Base-by-base conservation (phyloP, 1,139 yeast species). In the Debaryomycetaceae sp. region DNA sequence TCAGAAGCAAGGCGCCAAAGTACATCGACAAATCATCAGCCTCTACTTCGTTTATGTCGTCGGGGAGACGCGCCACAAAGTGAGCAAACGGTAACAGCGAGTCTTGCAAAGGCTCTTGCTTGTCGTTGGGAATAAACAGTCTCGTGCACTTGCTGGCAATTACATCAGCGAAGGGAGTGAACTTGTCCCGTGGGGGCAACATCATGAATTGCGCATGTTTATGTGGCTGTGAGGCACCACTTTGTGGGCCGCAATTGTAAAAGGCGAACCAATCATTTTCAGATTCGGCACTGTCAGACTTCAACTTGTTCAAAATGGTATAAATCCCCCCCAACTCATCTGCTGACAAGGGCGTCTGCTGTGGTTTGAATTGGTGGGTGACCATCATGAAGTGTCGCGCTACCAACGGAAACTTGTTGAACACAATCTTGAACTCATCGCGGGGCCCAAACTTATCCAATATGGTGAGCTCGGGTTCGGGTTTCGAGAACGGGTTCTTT, bases 171-270 rank as follows among this genome's bases (percentile, higher is more conserved):
- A 72, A 81, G 3, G 85, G 72, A 1, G 51, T 54, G 49, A 78
- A 80, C 2, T 34, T 36, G 2, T 43, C 42, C 21, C 66, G 57
- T 8, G 57, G 53, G 2, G 96, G 94, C 27, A 84, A 59, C 21
- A 77, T 69, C 70, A 91, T 64, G 53, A 89, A 79, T 56, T 91
- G 98, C 38, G 89, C 57, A 58, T 91, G 98, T 48, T 85, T 85
- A 58, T 91, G 98, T 29, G 86, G 82, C 46, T 88, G 93, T 0
- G 96, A 85, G 6, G 96, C 95, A 1, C 97, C 98, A 42, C 94
- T 79, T 45, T 78, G 70, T 16, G 77, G 76, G 4, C 97, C 97
- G 50, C 88, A 79, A 53, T 91, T 91, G 67, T 76, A 91, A 55
- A 91, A 89, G 0, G 86, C 91, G 54, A 89, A 66, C 70, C 69